Percentiles rank a stretch among this genome's conserved stretches.
Evolutionary conservation across 202 grass and related monocot genomes (phyloP).

Genomic region (Carex arenaria): DNA sequence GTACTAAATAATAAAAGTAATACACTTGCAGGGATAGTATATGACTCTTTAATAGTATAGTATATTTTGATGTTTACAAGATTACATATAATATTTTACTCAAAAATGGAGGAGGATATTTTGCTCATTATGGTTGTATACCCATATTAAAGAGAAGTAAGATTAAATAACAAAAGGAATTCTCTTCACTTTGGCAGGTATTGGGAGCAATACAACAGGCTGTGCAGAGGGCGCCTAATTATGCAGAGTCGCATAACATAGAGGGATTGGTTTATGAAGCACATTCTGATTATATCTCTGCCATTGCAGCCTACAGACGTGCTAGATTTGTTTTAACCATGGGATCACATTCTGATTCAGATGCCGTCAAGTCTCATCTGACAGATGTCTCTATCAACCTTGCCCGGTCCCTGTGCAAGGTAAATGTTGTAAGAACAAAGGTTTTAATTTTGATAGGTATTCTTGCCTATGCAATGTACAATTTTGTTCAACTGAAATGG

Average conservation of each 20-base stretch:
- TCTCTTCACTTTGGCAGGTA: conserved; percentile 37
- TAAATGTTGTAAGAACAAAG: conserved; percentile 20
- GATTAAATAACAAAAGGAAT: background rate
- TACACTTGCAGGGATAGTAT: background rate
- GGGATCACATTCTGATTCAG: conserved; percentile 36
- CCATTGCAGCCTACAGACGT: conserved; percentile 50
- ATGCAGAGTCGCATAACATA: conserved; percentile 79
- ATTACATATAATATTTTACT: background rate
- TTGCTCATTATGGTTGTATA: background rate
- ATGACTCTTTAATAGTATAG: background rate
- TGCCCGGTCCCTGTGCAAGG: conserved; percentile 81
- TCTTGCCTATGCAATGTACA: background rate
- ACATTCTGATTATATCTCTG: conserved; percentile 65
- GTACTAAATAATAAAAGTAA: background rate
- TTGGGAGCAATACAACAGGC: conserved; percentile 79
- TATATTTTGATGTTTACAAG: conserved; percentile 1
- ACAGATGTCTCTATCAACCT: conserved; percentile 79
- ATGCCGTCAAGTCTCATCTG: conserved; percentile 32
- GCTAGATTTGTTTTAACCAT: conserved; percentile 57
- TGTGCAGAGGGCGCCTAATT: conserved; percentile 67
- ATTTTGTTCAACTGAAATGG: background rate
- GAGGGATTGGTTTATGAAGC: conserved; percentile 84
- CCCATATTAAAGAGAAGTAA: background rate
- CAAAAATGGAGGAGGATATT: background rate
- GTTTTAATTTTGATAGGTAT: background rate